These are phyloP conservation scores for Pseudogymnoascus sp. DNA, from an alignment of 2,329 filamentous ascomycete genomes.

Conservation along the genomic window DNA sequence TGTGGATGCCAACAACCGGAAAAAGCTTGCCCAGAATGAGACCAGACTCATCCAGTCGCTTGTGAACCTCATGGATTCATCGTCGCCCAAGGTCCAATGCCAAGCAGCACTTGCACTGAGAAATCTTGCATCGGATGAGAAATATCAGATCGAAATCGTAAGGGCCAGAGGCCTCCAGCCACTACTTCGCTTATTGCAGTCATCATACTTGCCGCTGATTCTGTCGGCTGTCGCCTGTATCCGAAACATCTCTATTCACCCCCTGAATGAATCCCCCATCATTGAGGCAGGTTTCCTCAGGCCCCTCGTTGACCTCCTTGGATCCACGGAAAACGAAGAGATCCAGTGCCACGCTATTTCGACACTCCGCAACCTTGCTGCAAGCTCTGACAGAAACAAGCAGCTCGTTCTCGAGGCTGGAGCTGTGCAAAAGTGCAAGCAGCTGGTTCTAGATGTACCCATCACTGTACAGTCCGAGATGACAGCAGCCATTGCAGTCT, in stretches of 20 bases:
- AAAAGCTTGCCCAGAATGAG: slow-evolving; percentile 84
- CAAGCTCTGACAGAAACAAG: slow-evolving; percentile 96
- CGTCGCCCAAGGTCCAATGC: slow-evolving; percentile 94
- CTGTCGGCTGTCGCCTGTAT: slow-evolving; percentile 96
- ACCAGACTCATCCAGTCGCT: slow-evolving; percentile 86
- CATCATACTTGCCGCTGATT: slow-evolving; percentile 90
- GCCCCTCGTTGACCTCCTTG: slow-evolving; percentile 85
- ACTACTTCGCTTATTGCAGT: slow-evolving; percentile 82
- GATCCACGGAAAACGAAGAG: slow-evolving; percentile 94
- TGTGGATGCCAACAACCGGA: slow-evolving; percentile 83
- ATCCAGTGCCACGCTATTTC: slow-evolving; percentile 99
- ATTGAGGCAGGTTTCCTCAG: slow-evolving; percentile 96
- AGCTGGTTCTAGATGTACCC: slow-evolving; percentile 86
- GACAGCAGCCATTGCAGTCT: slow-evolving; percentile 96
- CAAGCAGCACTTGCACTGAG: slow-evolving; percentile 90
- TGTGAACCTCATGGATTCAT: slow-evolving; percentile 94
- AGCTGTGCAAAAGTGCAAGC: slow-evolving; percentile 97
- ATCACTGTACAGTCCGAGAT: slow-evolving; percentile 96
- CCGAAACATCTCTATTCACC: slow-evolving; percentile 97
- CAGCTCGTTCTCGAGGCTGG: slow-evolving; percentile 93
- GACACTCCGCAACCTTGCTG: slow-evolving; percentile 87
- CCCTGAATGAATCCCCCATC: slow-evolving; percentile 93
- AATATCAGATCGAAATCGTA: slow-evolving; percentile 97
- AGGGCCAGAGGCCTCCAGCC: slow-evolving; percentile 77
- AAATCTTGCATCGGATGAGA: slow-evolving; percentile 95